These are phyloP conservation scores for Penium margaritaceum DNA, from an alignment of 139 green algal species.

Conservation along the genomic window DNA sequence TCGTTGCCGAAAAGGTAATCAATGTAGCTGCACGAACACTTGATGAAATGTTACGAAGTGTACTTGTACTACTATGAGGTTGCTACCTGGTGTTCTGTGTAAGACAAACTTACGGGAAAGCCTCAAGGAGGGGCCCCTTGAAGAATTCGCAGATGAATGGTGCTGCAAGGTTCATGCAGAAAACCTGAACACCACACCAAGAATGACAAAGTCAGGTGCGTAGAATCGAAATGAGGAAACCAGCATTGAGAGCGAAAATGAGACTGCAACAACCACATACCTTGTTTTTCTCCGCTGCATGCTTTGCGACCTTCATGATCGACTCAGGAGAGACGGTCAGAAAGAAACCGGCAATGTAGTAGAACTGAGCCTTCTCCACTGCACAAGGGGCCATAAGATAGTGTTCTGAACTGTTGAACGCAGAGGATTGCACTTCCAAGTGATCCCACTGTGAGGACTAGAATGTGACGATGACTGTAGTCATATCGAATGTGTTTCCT, in stretches of 20 bases:
- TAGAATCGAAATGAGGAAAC: no score
- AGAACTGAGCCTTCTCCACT: constrained; percentile 76
- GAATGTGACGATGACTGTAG: no score
- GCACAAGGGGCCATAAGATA: no score
- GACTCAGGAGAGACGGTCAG: constrained; percentile 86
- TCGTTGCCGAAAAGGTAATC: constrained; percentile 98
- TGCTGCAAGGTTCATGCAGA: constrained; percentile 84
- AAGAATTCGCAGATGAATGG: constrained; percentile 88
- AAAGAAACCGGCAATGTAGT: constrained; percentile 93
- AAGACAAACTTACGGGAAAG: constrained; percentile 36
- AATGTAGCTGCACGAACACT: constrained; percentile 57
- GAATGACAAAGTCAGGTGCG: no score
- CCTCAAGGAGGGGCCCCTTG: constrained; percentile 37
- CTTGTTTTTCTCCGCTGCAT: constrained; percentile 78
- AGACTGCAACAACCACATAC: constrained; percentile 48
- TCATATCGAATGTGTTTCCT: no score
- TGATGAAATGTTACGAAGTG: no score
- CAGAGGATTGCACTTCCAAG: no score
- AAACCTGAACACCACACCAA: constrained; percentile 49
- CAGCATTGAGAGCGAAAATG: no score
- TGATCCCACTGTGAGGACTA: constrained; percentile 1
- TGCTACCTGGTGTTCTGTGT: no score
- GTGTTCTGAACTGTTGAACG: no score
- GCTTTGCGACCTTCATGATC: constrained; percentile 75
- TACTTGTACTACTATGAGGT: no score